Evolutionary conservation across 257 asterid genomes (phyloP).

Genomic region (Solanum appendiculatum): DNA sequence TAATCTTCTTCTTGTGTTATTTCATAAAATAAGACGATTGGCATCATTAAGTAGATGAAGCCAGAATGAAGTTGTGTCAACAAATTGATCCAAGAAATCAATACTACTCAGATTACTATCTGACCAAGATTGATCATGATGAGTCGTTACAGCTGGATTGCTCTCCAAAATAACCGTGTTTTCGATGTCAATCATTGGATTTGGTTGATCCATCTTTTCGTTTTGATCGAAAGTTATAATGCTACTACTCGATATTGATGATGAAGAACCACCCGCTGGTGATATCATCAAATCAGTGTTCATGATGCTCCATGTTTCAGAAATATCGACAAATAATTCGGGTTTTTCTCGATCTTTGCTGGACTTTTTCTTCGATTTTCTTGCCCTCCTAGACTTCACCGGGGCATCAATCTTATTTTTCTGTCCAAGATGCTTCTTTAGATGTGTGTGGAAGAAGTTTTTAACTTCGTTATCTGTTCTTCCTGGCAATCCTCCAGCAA

Average conservation of each 20-base stretch:
- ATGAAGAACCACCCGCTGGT: neutral
- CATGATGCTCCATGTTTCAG: neutral
- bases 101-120: neutral
- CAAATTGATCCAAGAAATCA: neutral
- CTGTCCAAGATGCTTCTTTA: neutral
- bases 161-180: neutral
- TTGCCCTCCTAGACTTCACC: neutral
- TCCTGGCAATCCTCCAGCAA: neutral
- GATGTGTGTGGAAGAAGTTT: neutral
- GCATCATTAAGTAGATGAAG: neutral
- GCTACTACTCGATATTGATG: neutral
- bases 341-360: neutral
- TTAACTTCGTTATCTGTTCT: slow-evolving; percentile 2
- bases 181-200: neutral
- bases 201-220: neutral
- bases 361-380: neutral
- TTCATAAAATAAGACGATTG: neutral
- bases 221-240: neutral
- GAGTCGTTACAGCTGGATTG: neutral
- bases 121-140: neutral
- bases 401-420: neutral
- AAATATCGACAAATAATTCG: neutral
- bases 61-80: neutral
- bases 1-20: too few relatives aligned
- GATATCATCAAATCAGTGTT: neutral